Conservation (phyloP, 2,329 filamentous ascomycete genomes). For the Arthrobotrys sphaeroides region DNA sequence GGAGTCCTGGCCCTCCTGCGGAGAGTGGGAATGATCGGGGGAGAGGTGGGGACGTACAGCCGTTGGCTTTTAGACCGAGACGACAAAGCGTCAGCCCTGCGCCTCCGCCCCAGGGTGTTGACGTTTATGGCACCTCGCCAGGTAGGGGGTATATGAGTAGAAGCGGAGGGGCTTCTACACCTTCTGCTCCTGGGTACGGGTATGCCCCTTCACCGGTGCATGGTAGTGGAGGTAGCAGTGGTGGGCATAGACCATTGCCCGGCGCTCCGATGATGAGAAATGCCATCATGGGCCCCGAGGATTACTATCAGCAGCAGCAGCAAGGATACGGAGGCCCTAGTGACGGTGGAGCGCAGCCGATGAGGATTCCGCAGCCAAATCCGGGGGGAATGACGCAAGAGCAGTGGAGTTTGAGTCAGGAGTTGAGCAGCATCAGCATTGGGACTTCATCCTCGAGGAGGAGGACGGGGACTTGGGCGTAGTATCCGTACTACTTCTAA, state of each 20-base stretch:
- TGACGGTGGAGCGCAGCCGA: not conserved
- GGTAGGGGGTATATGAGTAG: constrained; percentile 31
- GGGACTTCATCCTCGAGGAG: constrained; percentile 33
- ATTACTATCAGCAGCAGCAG: constrained; percentile 43
- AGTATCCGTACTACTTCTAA: no score
- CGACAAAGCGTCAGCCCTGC: constrained; percentile 37
- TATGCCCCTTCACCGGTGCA: constrained; percentile 14
- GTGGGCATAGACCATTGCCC: constrained; percentile 37
- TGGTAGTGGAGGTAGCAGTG: not conserved
- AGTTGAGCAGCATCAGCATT: constrained; percentile 50
- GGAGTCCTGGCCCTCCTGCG: not conserved
- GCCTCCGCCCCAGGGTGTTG: constrained; percentile 11
- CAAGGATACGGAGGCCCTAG: no score
- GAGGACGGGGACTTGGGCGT: constrained; percentile 46
- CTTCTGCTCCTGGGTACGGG: constrained; percentile 31
- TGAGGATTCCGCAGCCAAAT: constrained; percentile 16
- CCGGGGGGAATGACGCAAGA: constrained; percentile 41
- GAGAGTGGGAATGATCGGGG: not conserved
- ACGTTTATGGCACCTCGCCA: constrained; percentile 40
- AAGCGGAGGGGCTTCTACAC: constrained; percentile 18
- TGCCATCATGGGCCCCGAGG: constrained; percentile 50
- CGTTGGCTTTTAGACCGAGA: constrained; percentile 38
- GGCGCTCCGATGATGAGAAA: constrained; percentile 48
- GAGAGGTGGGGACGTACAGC: constrained; percentile 5
- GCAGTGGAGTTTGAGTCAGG: constrained; percentile 52